Base-by-base conservation (phyloP, 106 monocot species). In the Cymbidium sinense region DNA sequence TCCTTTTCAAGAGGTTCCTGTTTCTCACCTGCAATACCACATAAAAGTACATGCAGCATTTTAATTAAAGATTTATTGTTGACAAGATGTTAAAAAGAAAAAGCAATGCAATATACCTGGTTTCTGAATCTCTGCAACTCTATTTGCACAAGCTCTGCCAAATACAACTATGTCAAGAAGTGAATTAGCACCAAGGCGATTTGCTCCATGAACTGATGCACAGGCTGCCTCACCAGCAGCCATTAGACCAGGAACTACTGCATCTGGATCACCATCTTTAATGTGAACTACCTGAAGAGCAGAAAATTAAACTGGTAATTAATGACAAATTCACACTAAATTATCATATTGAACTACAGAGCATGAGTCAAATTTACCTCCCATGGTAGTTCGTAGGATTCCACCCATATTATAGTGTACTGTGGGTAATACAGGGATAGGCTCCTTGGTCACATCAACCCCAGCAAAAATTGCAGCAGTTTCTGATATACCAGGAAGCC, bases 331-430 rank as follows among this genome's bases (percentile, higher is more conserved):
- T 12, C 29, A 69, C 29, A 50, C 20, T n/a, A 50, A 2, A 28
- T 50, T 50, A 50, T 34, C 50, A 31, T 52, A 43, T 21, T 7
- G 50, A 34, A 50, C 6, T 64, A 13, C 43, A 64, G 33, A 31
- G 33, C 67, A 34, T 33, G 19, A 2, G 55, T 65, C 7, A 11
- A 52, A 19, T 12, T 75, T 82, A 98, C 96, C 94, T 98, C 96
- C 96, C 96, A 73, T 94, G 83, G 76, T 99, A 82, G 79, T 99
- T 99, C 55, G 98, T 99, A 51, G 98, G 70, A 99, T 92, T 17
- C 98, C 98, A 84, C 98, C 98, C 98, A 99, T 99, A 76, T 99
- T 99, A 78, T 99, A 99, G 78, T 99, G 98, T 20, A 99, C 98
- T 37, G 98, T 99, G 43, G 98, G 98, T 72, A 99, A 81, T 75